A percentile compares a stretch with the other conserved stretches of the same genome.
These are phyloP conservation scores for Yamadazyma sp. DNA, from an alignment of 1,139 yeast genomes.

Conservation along the genomic window DNA sequence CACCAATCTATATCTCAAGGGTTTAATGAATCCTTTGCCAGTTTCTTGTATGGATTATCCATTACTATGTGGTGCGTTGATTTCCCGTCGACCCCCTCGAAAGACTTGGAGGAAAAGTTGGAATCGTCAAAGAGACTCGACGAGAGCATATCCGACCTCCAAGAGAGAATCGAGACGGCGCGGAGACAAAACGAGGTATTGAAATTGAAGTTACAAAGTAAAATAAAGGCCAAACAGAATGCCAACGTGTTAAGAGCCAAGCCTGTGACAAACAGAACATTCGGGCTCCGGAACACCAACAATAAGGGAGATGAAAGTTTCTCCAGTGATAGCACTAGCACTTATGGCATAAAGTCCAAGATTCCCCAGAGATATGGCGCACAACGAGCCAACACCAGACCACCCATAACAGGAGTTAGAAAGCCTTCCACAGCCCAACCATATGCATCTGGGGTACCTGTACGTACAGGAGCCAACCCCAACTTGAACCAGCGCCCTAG, in stretches of 20 bases:
- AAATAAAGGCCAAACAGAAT: constrained; percentile 6
- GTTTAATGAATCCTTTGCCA: constrained; percentile 63
- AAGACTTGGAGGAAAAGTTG: constrained; percentile 34
- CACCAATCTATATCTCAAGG: constrained; percentile 51
- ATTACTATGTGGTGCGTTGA: constrained; percentile 70
- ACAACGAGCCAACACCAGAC: neutral
- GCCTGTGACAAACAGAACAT: constrained; percentile 4
- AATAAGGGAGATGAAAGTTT: constrained; percentile 6
- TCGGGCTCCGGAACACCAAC: neutral
- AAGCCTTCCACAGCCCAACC: neutral
- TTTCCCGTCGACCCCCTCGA: constrained; percentile 46
- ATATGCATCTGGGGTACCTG: neutral
- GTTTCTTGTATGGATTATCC: constrained; percentile 60
- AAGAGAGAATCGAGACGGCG: constrained; percentile 22
- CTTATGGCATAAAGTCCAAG: constrained; percentile 11
- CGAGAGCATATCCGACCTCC: constrained; percentile 23
- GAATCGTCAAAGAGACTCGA: constrained; percentile 27
- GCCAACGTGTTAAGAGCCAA: constrained; percentile 10
- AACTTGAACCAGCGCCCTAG: constrained; percentile 48
- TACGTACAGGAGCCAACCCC: constrained; percentile 22
- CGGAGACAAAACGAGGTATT: constrained; percentile 28
- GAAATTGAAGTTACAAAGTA: constrained; percentile 21
- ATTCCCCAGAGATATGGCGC: constrained; percentile 4
- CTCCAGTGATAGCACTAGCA: constrained; percentile 18
- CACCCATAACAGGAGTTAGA: constrained; percentile 1